Evolutionary conservation across 768 basidiomycete species (phyloP).

Genomic region (Fistulinella prunicolor): DNA sequence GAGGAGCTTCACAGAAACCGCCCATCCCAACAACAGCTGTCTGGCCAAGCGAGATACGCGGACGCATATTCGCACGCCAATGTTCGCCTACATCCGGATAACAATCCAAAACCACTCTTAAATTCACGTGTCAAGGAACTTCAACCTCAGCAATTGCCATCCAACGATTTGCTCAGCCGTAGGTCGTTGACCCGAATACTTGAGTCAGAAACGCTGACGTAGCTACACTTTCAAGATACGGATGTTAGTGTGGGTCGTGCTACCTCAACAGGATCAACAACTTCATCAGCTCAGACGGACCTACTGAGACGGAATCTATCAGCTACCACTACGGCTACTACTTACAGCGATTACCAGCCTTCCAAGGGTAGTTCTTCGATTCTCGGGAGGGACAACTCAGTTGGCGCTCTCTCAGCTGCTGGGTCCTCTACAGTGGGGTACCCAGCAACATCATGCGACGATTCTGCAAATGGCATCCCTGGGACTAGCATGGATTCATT

Average conservation of each 20-base stretch:
- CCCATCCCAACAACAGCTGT: conserved; percentile 17
- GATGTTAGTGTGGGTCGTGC: conserved; percentile 25
- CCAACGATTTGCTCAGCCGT: conserved; percentile 24
- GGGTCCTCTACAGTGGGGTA: conserved; percentile 26
- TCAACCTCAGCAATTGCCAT: conserved; percentile 16
- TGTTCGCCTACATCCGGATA: conserved; percentile 14
- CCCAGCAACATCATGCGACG: conserved; percentile 11
- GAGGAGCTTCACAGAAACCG: conserved; percentile 17
- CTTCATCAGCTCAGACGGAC: conserved; percentile 26
- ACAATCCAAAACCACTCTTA: conserved; percentile 4
- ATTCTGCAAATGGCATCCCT: conserved; percentile 19
- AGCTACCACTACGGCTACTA: conserved; percentile 25
- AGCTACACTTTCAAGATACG: conserved; percentile 10
- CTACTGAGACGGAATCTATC: conserved; percentile 25
- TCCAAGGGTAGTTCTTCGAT: conserved; percentile 16
- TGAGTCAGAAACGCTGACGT: conserved; percentile 2
- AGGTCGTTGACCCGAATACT: conserved; percentile 8
- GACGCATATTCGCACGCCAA: conserved; percentile 16
- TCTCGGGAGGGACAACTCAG: conserved; percentile 15
- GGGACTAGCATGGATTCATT: conserved; percentile 27
- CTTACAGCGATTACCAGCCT: conserved; percentile 16
- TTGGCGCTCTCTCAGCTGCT: conserved; percentile 13
- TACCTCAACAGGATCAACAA: conserved; percentile 28
- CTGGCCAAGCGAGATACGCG: conserved; percentile 18
- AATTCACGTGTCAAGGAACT: conserved; percentile 20